phyloP scores from a whole-genome alignment of 345 rosid species.

The Lepidium didymum region DNA sequence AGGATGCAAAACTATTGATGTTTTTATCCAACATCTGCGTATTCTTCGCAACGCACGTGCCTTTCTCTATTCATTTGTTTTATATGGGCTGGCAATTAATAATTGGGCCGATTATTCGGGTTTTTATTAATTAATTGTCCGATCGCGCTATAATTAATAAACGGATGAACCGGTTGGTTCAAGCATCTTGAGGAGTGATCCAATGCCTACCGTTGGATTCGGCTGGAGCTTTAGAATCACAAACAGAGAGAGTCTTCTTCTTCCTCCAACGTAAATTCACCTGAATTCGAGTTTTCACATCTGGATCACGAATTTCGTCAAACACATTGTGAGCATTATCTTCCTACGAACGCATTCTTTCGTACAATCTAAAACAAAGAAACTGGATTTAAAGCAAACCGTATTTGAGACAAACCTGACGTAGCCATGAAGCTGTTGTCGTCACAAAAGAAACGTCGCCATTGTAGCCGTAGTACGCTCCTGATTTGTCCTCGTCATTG shows the following conservation, averaged over 20 bases:
- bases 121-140: background rate
- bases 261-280: constrained; percentile 31
- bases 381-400: constrained; percentile 29
- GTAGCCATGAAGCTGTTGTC: constrained; percentile 43
- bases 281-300: constrained; percentile 8
- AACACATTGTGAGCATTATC: constrained; percentile 43
- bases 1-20: too few species aligned
- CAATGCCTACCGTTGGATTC: constrained; percentile 21
- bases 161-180: constrained; percentile 11
- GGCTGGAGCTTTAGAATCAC: constrained; percentile 38
- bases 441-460: constrained; percentile 35
- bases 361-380: constrained; percentile 35
- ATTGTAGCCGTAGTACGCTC: constrained; percentile 33
- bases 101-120: background rate
- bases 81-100: constrained; percentile 7
- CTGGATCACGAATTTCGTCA: constrained; percentile 58
- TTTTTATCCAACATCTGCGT: too few species aligned
- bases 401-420: constrained; percentile 35
- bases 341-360: constrained; percentile 10
- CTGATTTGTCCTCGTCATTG: constrained; percentile 22
- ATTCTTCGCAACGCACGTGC: background rate
- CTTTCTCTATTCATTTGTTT: background rate
- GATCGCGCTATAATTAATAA: background rate
- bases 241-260: constrained; percentile 29
- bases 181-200: constrained; percentile 4